Evolutionary conservation across 2,329 filamentous ascomycete genomes (phyloP).

Genomic region (Ascocoryne sarcoides): DNA sequence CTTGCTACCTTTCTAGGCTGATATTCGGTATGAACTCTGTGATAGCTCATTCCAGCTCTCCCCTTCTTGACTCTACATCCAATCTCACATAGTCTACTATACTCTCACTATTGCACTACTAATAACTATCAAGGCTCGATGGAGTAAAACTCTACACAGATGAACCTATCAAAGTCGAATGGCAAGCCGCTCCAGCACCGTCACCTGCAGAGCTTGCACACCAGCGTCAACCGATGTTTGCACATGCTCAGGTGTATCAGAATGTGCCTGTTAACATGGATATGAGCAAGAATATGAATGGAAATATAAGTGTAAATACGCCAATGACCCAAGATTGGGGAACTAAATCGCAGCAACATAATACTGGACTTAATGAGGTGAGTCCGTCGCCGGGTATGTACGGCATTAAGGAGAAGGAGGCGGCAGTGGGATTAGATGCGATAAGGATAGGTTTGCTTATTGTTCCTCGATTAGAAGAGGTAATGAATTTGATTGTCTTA

Average conservation of each 20-base stretch:
- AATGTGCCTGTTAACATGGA: background rate
- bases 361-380: no score
- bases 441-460: no score
- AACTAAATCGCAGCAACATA: background rate
- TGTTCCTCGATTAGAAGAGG: no score
- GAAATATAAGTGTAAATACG: background rate
- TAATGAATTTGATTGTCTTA: no score
- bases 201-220: slow-evolving; percentile 29
- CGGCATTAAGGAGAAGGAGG: no score
- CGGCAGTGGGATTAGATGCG: no score
- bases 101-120: no score
- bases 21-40: slow-evolving; percentile 9
- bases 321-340: background rate
- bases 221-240: background rate
- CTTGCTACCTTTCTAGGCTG: slow-evolving; percentile 1
- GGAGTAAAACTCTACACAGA: slow-evolving; percentile 9
- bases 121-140: slow-evolving; percentile 1
- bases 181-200: slow-evolving; percentile 6
- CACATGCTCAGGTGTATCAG: background rate
- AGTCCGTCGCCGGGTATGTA: no score
- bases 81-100: no score
- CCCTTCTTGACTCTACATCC: background rate
- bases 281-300: background rate
- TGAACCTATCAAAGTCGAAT: slow-evolving; percentile 9
- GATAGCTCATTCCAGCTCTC: background rate